Base-by-base conservation (phyloP, 2,329 filamentous ascomycete genomes). In the Aspergillus intermedius region DNA sequence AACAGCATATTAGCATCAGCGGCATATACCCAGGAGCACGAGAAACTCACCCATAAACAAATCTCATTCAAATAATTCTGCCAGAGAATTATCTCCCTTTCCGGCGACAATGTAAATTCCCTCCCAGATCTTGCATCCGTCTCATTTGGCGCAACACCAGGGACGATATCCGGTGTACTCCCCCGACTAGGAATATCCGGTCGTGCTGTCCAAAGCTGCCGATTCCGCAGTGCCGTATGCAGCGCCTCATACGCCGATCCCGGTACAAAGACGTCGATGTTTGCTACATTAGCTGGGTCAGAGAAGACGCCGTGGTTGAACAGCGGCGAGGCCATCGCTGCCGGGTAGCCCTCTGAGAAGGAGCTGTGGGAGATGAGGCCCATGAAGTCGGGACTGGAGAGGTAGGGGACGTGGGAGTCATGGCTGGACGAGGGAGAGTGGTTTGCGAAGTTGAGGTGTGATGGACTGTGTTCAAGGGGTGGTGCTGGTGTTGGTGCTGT, bases 171-270 rank as follows among this genome's bases (percentile, higher is more conserved):
- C 43, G 59, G 64, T 1, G 61, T 62, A 4, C 56, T 56, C 4
- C 53, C 42, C 1, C 57, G 57, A 41, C 68, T 74, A 1, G 71
- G 69, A 0, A 58, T 63, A 49, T 65, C 68, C 1, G 74, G 71
- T 5, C 67, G 64, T 3, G 70, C 71, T 19, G 74, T 73, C 25
- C 72, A 70, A 15, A 77, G 70, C 19, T 76, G 66, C 21, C 72
- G 69, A 42, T 74, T 70, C 13, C 74, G 65, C 2, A 77, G 55
- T 1, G 72, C 72, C 1, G 71, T 72, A 47, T 76, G 73, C 1
- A 75, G 59, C 39, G 74, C 72, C 46, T 74, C 71, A 34, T 76
- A 77, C 1, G 70, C 67, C 1, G 74, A 75, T 1, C 74, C 74
- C 1, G 74, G 74, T 2, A 74, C 53, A 49, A 77, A 77, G 17